Conservation (phyloP, 208 protist species). For the Crithidia thermophila region DNA sequence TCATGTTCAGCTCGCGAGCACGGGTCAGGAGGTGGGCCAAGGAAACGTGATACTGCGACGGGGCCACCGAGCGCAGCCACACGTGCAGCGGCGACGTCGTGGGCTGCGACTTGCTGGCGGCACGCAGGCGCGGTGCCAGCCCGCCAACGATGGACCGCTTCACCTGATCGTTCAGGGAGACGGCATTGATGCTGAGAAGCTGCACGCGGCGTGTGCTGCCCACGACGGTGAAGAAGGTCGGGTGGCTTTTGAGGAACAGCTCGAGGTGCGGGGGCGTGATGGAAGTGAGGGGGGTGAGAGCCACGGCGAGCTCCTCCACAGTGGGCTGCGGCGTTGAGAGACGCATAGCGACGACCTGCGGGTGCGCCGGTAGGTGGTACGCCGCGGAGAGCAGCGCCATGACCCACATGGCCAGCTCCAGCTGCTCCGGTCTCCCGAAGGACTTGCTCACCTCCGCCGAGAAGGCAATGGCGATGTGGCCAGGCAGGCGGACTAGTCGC, state of each 20-base stretch:
- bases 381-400: constrained; percentile 44
- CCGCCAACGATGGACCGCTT: not conserved
- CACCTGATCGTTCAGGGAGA: not conserved
- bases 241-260: constrained; percentile 1
- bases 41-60: constrained; percentile 32
- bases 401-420: constrained; percentile 26
- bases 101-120: not conserved
- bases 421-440: constrained; percentile 26
- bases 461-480: constrained; percentile 45
- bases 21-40: constrained; percentile 14
- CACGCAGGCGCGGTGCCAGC: not conserved
- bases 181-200: not conserved
- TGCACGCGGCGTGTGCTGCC: not conserved
- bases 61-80: constrained; percentile 28
- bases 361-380: constrained; percentile 31
- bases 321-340: constrained; percentile 20
- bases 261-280: not conserved
- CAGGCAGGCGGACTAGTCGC: constrained; percentile 36
- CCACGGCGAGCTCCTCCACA: constrained; percentile 7
- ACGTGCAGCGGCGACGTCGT: constrained; percentile 7
- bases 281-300: constrained; percentile 3
- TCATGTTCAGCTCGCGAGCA: not conserved
- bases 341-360: constrained; percentile 7
- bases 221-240: not conserved
- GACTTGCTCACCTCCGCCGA: constrained; percentile 1